These are phyloP conservation scores for Bisporella sp. DNA, from an alignment of 2,329 filamentous ascomycete species.

Conservation along the genomic window DNA sequence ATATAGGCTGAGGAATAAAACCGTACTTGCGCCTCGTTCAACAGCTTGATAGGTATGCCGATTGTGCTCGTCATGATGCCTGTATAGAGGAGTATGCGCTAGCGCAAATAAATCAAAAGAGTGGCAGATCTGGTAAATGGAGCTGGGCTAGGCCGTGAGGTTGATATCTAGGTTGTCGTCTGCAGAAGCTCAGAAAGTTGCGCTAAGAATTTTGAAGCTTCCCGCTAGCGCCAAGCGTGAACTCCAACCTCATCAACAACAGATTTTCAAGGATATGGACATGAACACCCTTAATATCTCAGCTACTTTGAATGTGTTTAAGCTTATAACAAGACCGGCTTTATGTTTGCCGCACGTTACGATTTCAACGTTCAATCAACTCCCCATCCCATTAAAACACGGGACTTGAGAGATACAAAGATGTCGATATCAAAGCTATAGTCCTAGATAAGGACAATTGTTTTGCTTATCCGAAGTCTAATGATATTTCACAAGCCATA, in stretches of 20 bases:
- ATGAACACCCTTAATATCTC: conserved; percentile 54
- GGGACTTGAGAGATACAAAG: conserved; percentile 51
- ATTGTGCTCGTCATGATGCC: conserved; percentile 90
- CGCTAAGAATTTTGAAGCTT: conserved; percentile 24
- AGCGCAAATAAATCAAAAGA: neutral
- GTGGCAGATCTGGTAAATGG: too few species aligned
- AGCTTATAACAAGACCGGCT: conserved; percentile 57
- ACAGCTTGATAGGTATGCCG: conserved; percentile 96
- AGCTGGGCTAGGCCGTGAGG: too few species aligned
- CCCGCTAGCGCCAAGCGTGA: conserved; percentile 9
- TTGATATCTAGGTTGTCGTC: neutral
- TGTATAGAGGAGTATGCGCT: neutral
- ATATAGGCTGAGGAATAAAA: conserved; percentile 12
- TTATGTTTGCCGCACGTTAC: conserved; percentile 67
- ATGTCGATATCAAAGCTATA: conserved; percentile 73
- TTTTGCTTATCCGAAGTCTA: conserved; percentile 68
- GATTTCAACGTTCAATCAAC: conserved; percentile 67
- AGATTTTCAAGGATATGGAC: conserved; percentile 15
- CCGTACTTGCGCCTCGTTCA: conserved; percentile 91
- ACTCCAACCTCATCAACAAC: neutral
- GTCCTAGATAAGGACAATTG: conserved; percentile 97
- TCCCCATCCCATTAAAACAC: conserved; percentile 68
- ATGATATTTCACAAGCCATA: conserved; percentile 62
- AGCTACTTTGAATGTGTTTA: conserved; percentile 58
- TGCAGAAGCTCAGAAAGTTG: conserved; percentile 12